Base-by-base conservation (phyloP, 768 basidiomycete genomes). In the Kwoniella mangroviensis region DNA sequence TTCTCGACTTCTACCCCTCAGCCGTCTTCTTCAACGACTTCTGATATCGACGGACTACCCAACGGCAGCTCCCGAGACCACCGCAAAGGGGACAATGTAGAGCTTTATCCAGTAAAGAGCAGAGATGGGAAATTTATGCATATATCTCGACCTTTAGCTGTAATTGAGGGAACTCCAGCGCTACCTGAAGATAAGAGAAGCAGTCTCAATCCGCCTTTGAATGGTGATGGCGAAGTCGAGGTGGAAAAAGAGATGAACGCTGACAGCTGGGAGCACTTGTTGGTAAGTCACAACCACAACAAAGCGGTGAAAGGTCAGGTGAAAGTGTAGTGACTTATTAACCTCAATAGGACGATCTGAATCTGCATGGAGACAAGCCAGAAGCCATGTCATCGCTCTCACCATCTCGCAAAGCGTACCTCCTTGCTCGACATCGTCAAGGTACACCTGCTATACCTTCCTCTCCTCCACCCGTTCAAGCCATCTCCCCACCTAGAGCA, bases 291-390 rank as follows among this genome's bases (percentile, higher is more conserved):
- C 34, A 22, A 51, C 0, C 45, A n/a, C 9, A 7, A 51, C 49
- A 51, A 51, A 34, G 34, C 6, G 34, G 34, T 34, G 6, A 34
- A 34, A 34, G 34, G 34, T 34, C 34, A 34, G 34, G 34, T 34
- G 34, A 34, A 34, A 34, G 34, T 34, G 34, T 34, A 34, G 34
- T 34, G 34, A 34, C 34, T 34, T 34, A 34, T 7, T 7, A 34
- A 34, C 6, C 34, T 34, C 34, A 0, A 34, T 65, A 94, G 93
- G 88, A 91, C 70, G 87, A 89, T 12, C 81, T 94, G 21, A 91
- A 88, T 10, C 74, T 94, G 68, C 92, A 91, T 79, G 91, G 88
- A n/a, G 86, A 88, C 1, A 88, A 88, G 72, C 87, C 91, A 49
- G 84, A 84, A 2, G 86, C 85, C 1, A 90, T 94, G 89, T 85